Base-by-base conservation (phyloP, 2,329 filamentous ascomycete species). In the Talaromyces sp. region DNA sequence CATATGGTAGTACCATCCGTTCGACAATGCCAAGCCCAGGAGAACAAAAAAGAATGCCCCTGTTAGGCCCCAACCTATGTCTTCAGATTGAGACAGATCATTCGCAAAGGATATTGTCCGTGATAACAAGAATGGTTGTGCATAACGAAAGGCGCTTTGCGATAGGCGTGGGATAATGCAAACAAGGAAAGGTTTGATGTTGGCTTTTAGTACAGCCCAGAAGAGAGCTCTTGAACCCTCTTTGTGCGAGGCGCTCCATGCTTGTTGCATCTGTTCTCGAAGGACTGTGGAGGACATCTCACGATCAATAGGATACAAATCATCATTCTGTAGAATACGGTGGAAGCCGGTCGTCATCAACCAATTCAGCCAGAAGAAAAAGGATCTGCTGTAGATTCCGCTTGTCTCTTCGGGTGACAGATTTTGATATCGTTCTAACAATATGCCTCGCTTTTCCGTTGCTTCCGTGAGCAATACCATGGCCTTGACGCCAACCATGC, bases 331-430 rank as follows among this genome's bases (percentile, higher is more conserved):
- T 12, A 63, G 16, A 21, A 50, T 39, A 11, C 23, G 21, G 61
- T 58, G 23, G 57, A 77, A 82, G 0, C 81, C 80, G 18, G 72
- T 72, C 11, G 75, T 72, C 37, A 84, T 76, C 6, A 84, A 69
- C 5, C 74, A 72, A 57, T 78, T 81, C 46, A 82, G 71, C 81
- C 81, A 83, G 71, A 76, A 80, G 66, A 83, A 83, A 21, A 81
- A 69, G 0, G 72, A 73, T 35, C 73, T 72, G 60, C 70, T 81
- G 67, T 79, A 78, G 5, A 80, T 68, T 5, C 80, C 77, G 63
- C 79, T 81, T 4, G 79, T 83, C 25, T 76, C 77, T 67, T 84
- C 83, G 0, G 72, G 76, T 0, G 81, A 80, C n/a, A 71, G 71
- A 3, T 69, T 61, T 0, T 69, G 70, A 52, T 76, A 77, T 16